Evolutionary conservation across 768 basidiomycete species (phyloP).

Genomic region (Boletus tylopilopsis): DNA sequence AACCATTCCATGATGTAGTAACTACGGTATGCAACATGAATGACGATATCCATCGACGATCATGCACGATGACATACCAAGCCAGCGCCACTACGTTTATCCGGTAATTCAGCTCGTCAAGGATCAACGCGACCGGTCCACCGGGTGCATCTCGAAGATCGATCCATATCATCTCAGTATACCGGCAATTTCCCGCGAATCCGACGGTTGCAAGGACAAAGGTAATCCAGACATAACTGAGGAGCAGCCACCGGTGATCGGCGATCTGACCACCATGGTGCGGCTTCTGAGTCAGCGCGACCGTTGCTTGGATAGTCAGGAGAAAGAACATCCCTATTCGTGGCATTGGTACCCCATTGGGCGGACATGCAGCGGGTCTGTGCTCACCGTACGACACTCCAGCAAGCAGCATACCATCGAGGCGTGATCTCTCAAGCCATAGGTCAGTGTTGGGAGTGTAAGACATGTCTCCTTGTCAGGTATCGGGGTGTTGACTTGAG

Average conservation of each 20-base stretch:
- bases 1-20: conserved; percentile 31
- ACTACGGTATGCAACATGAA: conserved; percentile 1
- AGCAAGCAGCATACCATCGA: conserved; percentile 20
- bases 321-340: conserved; percentile 21
- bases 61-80: conserved; percentile 10
- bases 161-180: conserved; percentile 32
- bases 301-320: conserved; percentile 18
- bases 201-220: conserved; percentile 27
- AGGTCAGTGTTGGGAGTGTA: conserved; percentile 18
- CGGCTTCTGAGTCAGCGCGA: conserved; percentile 4
- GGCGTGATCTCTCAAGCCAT: conserved; percentile 28
- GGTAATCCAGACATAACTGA: conserved; percentile 23
- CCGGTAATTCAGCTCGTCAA: conserved; percentile 9
- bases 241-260: conserved; percentile 5
- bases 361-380: no score
- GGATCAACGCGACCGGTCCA: conserved; percentile 13
- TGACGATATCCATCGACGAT: background rate
- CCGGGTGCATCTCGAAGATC: conserved; percentile 21
- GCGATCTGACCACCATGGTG: background rate
- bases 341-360: background rate
- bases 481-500: background rate
- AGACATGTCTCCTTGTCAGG: conserved; percentile 7
- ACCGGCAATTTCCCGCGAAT: conserved; percentile 23
- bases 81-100: conserved; percentile 21
- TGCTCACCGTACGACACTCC: conserved; percentile 22